These are phyloP conservation scores for Eimeria necatrix DNA, from an alignment of 169 alveolate genomes.

Conservation along the genomic window DNA sequence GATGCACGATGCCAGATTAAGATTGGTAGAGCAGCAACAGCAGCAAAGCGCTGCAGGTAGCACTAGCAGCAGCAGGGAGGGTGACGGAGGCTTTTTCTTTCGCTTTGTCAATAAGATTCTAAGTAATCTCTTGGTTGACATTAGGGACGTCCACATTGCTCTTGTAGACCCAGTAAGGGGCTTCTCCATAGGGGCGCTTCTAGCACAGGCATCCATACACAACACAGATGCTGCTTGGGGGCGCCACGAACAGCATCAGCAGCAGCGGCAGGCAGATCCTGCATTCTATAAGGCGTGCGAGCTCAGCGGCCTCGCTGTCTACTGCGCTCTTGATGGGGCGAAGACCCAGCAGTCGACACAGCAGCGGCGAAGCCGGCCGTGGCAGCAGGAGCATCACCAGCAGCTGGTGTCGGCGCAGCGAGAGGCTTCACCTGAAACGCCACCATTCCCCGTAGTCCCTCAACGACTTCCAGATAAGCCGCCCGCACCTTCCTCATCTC, in stretches of 20 bases:
- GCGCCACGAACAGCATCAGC: background rate
- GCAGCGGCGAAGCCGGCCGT: conserved; percentile 2
- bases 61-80: conserved; percentile 85
- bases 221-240: conserved; percentile 79
- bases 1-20: conserved; percentile 82
- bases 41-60: conserved; percentile 43
- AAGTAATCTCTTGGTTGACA: conserved; percentile 90
- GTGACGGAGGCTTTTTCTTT: conserved; percentile 85
- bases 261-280: background rate
- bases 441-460: conserved; percentile 4
- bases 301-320: conserved; percentile 73
- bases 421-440: background rate
- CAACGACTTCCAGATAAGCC: conserved; percentile 39
- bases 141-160: conserved; percentile 89
- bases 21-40: conserved; percentile 29
- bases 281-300: conserved; percentile 78
- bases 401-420: background rate
- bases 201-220: conserved; percentile 67
- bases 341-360: background rate
- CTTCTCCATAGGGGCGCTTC: conserved; percentile 85
- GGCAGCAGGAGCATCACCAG: conserved; percentile 42
- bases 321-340: conserved; percentile 65
- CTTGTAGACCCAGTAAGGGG: conserved; percentile 86
- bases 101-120: conserved; percentile 88
- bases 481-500: background rate